Evolutionary conservation across 768 basidiomycete genomes (phyloP).

Genomic region (Lentinula sp.): DNA sequence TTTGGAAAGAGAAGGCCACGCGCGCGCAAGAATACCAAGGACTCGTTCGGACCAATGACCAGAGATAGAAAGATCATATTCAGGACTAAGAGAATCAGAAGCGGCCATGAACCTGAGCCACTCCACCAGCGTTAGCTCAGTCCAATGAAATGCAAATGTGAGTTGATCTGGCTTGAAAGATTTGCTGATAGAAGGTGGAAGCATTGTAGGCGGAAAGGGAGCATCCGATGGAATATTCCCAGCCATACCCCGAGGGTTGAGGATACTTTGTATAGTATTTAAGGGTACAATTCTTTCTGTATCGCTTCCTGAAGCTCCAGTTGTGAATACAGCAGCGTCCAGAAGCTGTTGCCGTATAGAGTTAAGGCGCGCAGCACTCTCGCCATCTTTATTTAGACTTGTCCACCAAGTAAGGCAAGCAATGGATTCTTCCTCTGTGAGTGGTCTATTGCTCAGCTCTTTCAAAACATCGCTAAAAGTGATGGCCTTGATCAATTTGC

Average conservation of each 20-base stretch:
- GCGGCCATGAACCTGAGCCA: constrained; percentile 67
- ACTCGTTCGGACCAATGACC: constrained; percentile 79
- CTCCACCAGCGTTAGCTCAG: constrained; percentile 65
- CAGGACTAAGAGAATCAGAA: constrained; percentile 31
- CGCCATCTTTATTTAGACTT: constrained; percentile 28
- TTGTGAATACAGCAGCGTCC: constrained; percentile 59
- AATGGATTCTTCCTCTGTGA: constrained; percentile 68
- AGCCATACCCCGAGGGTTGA: constrained; percentile 55
- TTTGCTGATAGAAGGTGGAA: constrained; percentile 63
- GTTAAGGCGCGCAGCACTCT: constrained; percentile 26
- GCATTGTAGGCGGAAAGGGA: constrained; percentile 67
- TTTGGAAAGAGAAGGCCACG: constrained; percentile 62
- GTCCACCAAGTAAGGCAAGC: constrained; percentile 89
- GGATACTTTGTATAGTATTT: constrained; percentile 61
- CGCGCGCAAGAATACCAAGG: constrained; percentile 53
- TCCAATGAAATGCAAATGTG: constrained; percentile 61
- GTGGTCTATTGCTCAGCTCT: constrained; percentile 66
- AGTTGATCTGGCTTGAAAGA: constrained; percentile 49
- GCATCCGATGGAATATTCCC: constrained; percentile 62
- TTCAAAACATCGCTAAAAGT: constrained; percentile 77
- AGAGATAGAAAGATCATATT: constrained; percentile 61
- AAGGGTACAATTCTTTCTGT: constrained; percentile 62
- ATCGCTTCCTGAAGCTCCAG: constrained; percentile 23
- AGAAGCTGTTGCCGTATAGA: constrained; percentile 57
- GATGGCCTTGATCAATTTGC: constrained; percentile 66